phyloP scores from a whole-genome alignment of 805 yeast species.

The Saturnispora silvae region DNA sequence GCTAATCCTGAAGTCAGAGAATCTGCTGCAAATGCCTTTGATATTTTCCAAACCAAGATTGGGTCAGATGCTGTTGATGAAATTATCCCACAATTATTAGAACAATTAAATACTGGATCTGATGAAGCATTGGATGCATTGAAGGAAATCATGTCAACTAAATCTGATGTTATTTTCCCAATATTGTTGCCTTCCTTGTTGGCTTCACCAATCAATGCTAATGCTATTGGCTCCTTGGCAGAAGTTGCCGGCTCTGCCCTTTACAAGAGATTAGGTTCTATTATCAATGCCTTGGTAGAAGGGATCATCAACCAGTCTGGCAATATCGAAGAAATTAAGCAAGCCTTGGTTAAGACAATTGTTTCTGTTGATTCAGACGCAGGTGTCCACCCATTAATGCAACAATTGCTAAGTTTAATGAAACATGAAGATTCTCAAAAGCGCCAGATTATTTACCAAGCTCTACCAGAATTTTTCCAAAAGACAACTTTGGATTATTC shows the following conservation, averaged over 20 bases:
- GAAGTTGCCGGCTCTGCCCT: constrained; percentile 82
- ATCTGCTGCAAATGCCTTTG: constrained; percentile 88
- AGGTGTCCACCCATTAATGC: constrained; percentile 78
- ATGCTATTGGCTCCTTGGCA: constrained; percentile 76
- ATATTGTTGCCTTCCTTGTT: constrained; percentile 78
- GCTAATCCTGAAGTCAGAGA: constrained; percentile 64
- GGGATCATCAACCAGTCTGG: constrained; percentile 35
- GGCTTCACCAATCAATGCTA: constrained; percentile 79
- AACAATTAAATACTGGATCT: constrained; percentile 49
- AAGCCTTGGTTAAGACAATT: constrained; percentile 59
- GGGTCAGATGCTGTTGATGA: constrained; percentile 85
- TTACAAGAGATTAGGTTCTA: constrained; percentile 58
- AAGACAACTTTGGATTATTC: constrained; percentile 59
- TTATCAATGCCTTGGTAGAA: constrained; percentile 64
- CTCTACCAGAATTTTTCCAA: constrained; percentile 63
- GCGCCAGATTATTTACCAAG: constrained; percentile 52
- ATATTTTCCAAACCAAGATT: constrained; percentile 67
- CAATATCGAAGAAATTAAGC: constrained; percentile 30
- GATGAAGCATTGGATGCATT: constrained; percentile 78
- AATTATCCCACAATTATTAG: constrained; percentile 72
- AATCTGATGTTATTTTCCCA: constrained; percentile 88
- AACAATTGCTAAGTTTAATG: constrained; percentile 63
- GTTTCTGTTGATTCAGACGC: constrained; percentile 64
- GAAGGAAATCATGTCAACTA: constrained; percentile 84
- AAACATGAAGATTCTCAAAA: constrained; percentile 63